Conservation (phyloP, 2,329 filamentous ascomycete species). For the Curvularia sp. region DNA sequence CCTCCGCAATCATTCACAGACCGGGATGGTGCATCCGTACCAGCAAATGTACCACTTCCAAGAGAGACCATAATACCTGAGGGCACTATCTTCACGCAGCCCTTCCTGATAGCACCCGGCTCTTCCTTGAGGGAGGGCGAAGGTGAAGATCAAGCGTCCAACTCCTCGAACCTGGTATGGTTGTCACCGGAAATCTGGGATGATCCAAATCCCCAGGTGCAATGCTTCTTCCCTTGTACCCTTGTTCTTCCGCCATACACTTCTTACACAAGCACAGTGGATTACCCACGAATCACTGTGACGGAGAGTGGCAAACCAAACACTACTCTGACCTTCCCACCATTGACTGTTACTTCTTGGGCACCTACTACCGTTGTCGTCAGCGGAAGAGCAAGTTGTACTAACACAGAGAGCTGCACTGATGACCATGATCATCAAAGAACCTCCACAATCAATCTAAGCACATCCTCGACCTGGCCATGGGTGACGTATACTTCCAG, state of each 20-base stretch:
- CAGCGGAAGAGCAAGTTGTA: no score
- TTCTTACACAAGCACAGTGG: constrained; percentile 11
- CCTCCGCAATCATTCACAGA: constrained; percentile 28
- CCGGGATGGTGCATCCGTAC: constrained; percentile 28
- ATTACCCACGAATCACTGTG: constrained; percentile 17
- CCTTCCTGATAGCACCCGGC: constrained; percentile 45
- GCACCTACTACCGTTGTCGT: no score
- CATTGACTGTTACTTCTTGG: constrained; percentile 9
- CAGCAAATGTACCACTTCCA: constrained; percentile 39
- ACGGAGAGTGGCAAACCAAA: constrained; percentile 11
- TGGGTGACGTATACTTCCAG: background rate
- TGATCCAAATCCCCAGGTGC: constrained; percentile 9
- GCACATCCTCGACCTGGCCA: background rate
- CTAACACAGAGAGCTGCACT: no score
- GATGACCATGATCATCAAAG: background rate
- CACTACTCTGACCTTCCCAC: constrained; percentile 16
- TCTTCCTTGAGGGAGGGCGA: constrained; percentile 8
- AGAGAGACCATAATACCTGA: constrained; percentile 46
- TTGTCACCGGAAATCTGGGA: constrained; percentile 16
- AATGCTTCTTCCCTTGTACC: constrained; percentile 15
- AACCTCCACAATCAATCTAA: background rate
- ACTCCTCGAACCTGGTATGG: constrained; percentile 13
- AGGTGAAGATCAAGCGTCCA: constrained; percentile 14
- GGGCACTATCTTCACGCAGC: constrained; percentile 55
- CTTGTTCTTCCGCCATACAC: constrained; percentile 14